A percentile compares a stretch with the other conserved stretches of the same genome.
These are phyloP conservation scores for Coniochaeta hoffmannii DNA, from an alignment of 2,329 filamentous ascomycete genomes.

Conservation along the genomic window DNA sequence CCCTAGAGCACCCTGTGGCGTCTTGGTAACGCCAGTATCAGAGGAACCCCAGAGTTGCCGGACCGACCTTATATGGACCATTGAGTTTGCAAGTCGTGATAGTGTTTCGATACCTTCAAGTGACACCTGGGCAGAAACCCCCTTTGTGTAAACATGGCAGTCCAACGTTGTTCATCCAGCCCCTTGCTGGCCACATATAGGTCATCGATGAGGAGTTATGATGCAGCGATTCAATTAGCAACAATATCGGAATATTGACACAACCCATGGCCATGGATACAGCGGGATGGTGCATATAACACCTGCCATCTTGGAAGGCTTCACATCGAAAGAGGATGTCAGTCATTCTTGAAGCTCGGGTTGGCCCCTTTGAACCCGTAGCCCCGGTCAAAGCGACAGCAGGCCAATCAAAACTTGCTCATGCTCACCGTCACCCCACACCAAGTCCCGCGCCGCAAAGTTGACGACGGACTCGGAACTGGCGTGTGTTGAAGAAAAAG, in stretches of 20 bases:
- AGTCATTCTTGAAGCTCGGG: slow-evolving; percentile 1
- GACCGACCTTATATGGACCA: no score
- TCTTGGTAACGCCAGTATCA: no score
- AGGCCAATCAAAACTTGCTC: slow-evolving; percentile 36
- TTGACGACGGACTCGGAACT: background rate
- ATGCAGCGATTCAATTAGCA: background rate
- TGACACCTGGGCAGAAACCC: no score
- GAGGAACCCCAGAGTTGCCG: no score
- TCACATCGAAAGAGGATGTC: background rate
- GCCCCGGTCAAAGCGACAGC: slow-evolving; percentile 23
- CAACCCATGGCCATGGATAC: background rate
- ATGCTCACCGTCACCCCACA: slow-evolving; percentile 7
- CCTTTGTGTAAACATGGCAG: no score
- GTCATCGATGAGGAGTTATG: background rate
- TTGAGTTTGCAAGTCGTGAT: no score
- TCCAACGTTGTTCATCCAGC: background rate
- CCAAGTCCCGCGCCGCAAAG: slow-evolving; percentile 9
- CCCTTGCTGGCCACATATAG: background rate
- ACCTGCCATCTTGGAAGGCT: background rate
- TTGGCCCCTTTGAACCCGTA: background rate
- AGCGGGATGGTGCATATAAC: background rate
- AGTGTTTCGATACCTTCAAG: no score
- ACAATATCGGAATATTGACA: background rate
- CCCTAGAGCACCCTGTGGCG: no score
- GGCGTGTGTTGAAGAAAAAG: background rate